These are phyloP conservation scores for Trichoderma pleuroti DNA, from an alignment of 2,329 filamentous ascomycete genomes.

Conservation along the genomic window DNA sequence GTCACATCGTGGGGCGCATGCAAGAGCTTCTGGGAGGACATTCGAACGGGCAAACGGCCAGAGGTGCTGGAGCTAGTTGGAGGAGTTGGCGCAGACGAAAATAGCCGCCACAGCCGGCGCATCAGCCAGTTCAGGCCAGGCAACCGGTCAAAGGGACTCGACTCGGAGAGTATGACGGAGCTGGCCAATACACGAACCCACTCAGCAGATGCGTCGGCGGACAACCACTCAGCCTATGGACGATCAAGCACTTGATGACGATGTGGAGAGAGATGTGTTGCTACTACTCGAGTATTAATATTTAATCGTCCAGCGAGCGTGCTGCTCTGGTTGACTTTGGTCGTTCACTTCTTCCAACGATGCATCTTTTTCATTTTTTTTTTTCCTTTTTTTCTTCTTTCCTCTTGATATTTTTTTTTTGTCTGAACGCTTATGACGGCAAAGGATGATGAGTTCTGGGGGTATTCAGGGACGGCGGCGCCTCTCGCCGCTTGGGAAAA, in stretches of 20 bases:
- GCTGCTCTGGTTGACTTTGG: background rate
- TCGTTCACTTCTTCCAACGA: background rate
- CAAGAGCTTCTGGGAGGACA: slow-evolving; percentile 43
- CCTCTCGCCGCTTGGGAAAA: slow-evolving; percentile 4
- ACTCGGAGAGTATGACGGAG: slow-evolving; percentile 18
- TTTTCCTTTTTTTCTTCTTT: background rate
- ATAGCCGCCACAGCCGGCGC: slow-evolving; percentile 11
- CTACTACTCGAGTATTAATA: slow-evolving; percentile 15
- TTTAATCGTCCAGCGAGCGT: slow-evolving; percentile 9
- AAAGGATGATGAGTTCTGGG: slow-evolving; percentile 11
- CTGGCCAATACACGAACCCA: slow-evolving; percentile 10
- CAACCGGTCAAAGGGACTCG: slow-evolving; percentile 7
- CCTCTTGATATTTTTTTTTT: background rate
- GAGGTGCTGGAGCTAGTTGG: slow-evolving; percentile 35
- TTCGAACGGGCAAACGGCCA: slow-evolving; percentile 30
- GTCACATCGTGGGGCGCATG: slow-evolving; percentile 66
- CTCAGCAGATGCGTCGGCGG: slow-evolving; percentile 8
- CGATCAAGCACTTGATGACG: slow-evolving; percentile 7
- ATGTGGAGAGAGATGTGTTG: background rate
- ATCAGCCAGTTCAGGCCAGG: slow-evolving; percentile 8
- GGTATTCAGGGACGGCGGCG: slow-evolving; percentile 8
- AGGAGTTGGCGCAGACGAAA: slow-evolving; percentile 24
- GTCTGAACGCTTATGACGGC: slow-evolving; percentile 5
- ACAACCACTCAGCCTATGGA: background rate
- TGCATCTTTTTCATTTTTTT: background rate